These are phyloP conservation scores for Fusarium penzigii DNA, from an alignment of 2,329 filamentous ascomycete genomes.

Conservation along the genomic window DNA sequence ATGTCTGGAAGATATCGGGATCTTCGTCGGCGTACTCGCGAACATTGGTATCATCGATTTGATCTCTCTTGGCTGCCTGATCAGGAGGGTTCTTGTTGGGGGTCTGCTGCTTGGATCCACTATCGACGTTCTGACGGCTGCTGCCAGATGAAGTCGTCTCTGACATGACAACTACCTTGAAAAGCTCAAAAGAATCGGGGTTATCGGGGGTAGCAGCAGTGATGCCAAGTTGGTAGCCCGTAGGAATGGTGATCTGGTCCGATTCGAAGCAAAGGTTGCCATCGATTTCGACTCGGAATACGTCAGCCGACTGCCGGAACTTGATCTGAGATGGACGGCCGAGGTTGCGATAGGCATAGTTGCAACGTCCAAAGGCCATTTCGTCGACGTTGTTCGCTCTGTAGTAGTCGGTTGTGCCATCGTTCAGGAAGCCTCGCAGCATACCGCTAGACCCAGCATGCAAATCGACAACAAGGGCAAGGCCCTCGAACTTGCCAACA, in stretches of 20 bases:
- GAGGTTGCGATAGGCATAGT: slow-evolving; percentile 87
- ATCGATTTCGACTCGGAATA: slow-evolving; percentile 80
- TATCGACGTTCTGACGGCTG: slow-evolving; percentile 34
- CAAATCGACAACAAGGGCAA: slow-evolving; percentile 83
- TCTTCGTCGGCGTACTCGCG: slow-evolving; percentile 47
- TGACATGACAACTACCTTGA: slow-evolving; percentile 77
- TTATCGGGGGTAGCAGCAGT: slow-evolving; percentile 87
- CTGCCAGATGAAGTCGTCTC: slow-evolving; percentile 41
- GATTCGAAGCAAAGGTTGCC: slow-evolving; percentile 81
- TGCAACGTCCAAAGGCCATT: slow-evolving; percentile 90
- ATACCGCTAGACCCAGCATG: slow-evolving; percentile 77
- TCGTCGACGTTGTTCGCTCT: slow-evolving; percentile 73
- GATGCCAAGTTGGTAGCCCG: slow-evolving; percentile 82
- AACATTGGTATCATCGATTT: slow-evolving; percentile 30
- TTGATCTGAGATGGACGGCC: slow-evolving; percentile 81
- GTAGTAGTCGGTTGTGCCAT: slow-evolving; percentile 79
- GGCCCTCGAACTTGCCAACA: slow-evolving; percentile 81
- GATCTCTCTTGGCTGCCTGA: slow-evolving; percentile 8
- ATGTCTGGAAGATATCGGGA: slow-evolving; percentile 49
- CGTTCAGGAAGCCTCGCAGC: slow-evolving; percentile 91
- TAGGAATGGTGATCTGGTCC: slow-evolving; percentile 73
- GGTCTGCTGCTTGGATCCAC: slow-evolving; percentile 32
- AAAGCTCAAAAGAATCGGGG: slow-evolving; percentile 92
- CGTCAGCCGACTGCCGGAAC: slow-evolving; percentile 62
- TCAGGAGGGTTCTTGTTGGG: slow-evolving; percentile 13